These are phyloP conservation scores for Aaosphaeria pasadenensis DNA, from an alignment of 2,329 filamentous ascomycete genomes.

Conservation along the genomic window DNA sequence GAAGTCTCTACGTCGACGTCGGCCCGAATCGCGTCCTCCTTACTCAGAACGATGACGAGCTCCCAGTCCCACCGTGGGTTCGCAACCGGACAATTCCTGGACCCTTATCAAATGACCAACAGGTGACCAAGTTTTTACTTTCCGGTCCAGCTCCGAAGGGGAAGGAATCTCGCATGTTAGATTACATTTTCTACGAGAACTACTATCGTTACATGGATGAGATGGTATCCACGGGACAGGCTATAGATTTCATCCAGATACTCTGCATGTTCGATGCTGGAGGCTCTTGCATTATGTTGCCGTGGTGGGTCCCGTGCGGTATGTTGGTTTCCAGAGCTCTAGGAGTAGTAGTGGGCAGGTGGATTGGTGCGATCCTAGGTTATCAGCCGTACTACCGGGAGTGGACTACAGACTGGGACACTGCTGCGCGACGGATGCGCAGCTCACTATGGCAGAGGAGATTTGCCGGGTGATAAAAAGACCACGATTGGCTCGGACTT, in stretches of 20 bases:
- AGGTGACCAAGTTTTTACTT: constrained; percentile 13
- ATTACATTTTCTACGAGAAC: constrained; percentile 37
- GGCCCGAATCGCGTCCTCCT: constrained; percentile 18
- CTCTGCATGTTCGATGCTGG: constrained; percentile 42
- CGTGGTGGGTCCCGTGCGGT: constrained; percentile 39
- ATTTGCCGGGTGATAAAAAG: not conserved
- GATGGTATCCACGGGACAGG: constrained; percentile 19
- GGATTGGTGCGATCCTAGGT: constrained; percentile 37
- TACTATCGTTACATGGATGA: constrained; percentile 38
- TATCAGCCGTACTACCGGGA: constrained; percentile 38
- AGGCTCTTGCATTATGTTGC: constrained; percentile 36
- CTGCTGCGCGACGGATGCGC: constrained; percentile 34
- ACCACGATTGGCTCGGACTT: not conserved
- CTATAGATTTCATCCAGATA: constrained; percentile 31
- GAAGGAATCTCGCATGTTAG: constrained; percentile 25
- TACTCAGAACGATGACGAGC: constrained; percentile 26
- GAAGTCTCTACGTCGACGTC: constrained; percentile 26
- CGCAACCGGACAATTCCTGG: constrained; percentile 12
- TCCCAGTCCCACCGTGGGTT: constrained; percentile 9
- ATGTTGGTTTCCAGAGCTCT: constrained; percentile 19
- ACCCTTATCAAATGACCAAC: constrained; percentile 1
- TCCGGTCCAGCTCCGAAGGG: constrained; percentile 15
- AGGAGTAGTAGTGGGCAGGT: constrained; percentile 37
- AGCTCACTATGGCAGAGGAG: constrained; percentile 5
- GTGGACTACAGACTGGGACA: constrained; percentile 40